A percentile compares a stretch with the other conserved stretches of the same genome.
These are phyloP conservation scores for Stemphylium vesicarium DNA, from an alignment of 2,329 filamentous ascomycete genomes.

Conservation along the genomic window DNA sequence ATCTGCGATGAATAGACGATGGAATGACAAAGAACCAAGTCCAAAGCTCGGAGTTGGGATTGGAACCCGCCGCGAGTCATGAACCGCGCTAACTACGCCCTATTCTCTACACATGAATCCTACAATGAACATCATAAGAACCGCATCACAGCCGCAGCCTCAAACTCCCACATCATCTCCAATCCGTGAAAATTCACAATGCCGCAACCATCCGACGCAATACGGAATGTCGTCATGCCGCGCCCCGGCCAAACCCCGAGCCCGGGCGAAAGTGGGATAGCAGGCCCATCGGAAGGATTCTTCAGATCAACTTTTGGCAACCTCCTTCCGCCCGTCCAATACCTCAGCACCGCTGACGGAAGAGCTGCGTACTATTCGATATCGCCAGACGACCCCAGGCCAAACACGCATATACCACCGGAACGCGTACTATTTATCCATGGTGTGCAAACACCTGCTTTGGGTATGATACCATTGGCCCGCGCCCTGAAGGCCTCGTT, in stretches of 20 bases:
- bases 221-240: conserved; percentile 26
- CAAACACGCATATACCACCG: conserved; percentile 19
- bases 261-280: conserved; percentile 22
- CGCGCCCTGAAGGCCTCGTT: conserved; percentile 44
- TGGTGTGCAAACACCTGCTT: conserved; percentile 59
- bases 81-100: background rate
- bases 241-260: conserved; percentile 24
- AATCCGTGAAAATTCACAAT: background rate
- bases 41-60: too few relatives aligned
- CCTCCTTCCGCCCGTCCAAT: conserved; percentile 50
- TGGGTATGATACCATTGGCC: conserved; percentile 56
- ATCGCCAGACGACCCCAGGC: conserved; percentile 38
- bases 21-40: too few relatives aligned
- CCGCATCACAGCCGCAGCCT: background rate
- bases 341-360: conserved; percentile 41
- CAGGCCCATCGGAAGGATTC: conserved; percentile 46
- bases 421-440: conserved; percentile 55
- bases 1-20: too few relatives aligned
- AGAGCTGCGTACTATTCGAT: conserved; percentile 53
- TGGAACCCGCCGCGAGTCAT: background rate
- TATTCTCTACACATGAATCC: background rate
- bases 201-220: background rate
- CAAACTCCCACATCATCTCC: background rate
- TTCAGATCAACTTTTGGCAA: conserved; percentile 50
- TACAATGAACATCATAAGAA: background rate